Evolutionary conservation across 768 basidiomycete genomes (phyloP), one percentile per base, ranked within the genome.

Genomic region (Termitomyces sp.): DNA sequence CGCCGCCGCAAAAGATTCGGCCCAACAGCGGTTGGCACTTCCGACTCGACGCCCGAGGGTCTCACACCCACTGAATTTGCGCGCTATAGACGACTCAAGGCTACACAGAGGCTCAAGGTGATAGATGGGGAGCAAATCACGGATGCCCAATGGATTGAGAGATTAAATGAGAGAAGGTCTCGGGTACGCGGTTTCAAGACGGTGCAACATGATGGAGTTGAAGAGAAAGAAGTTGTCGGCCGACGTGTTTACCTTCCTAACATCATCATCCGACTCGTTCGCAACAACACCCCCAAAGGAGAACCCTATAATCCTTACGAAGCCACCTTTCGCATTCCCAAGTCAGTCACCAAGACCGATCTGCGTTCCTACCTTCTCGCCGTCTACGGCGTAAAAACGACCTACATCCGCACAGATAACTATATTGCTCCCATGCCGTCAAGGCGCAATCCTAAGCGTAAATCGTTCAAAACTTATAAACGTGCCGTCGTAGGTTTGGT

Each of bases 341-440:
- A 84, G 60, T 88, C 85, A 43, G 79, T 95, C 72, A 97, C 94
- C 43, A 98, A 98, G 74, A 91, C 88, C 56, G 94, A 98, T 73
- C 75, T 98, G 37, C 87, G 93, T 41, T 88, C 89, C 0, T 94
- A 96, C 68, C 82, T 98, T 47, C 73, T 74, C 52, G 81, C 92
- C 34, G 82, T 88, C n/a, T 98, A 98, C 64, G 90, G 91, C 59
- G 85, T 98, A 46, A 76, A 86, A 66, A 88, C 90, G 58, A 96
- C 94, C 7, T 97, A 95, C 70, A 92, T 98, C 60, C 92, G 94
- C 52, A 98, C 94, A n/a, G 90, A 92, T 77, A 92, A 90, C 75
- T 92, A 93, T 65, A 74, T 87, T 58, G 81, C 87, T 0, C 83
- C 86, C 44, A 65, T 81, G 20, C 64, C 70, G 48, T 70, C 68